Evolutionary conservation across 345 rosid genomes (phyloP).

Genomic region (Acer yangbiense): DNA sequence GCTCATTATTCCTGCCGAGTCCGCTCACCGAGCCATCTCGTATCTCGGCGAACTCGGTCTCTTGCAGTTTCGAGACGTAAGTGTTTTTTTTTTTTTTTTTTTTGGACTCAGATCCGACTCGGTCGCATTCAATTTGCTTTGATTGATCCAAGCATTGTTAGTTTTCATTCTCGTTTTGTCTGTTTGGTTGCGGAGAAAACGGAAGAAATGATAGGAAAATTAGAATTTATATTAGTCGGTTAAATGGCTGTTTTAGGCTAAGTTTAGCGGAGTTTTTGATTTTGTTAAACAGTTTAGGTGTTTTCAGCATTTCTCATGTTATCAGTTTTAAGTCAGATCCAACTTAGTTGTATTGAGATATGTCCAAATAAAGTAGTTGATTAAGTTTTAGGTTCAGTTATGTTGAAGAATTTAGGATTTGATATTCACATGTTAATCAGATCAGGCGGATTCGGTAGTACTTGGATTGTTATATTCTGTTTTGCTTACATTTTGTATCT

Average conservation of each 20-base stretch:
- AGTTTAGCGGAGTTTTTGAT: neutral
- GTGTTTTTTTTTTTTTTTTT: constrained; percentile 36
- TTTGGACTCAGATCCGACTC: constrained; percentile 45
- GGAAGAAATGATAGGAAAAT: neutral
- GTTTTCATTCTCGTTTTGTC: neutral
- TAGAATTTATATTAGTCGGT: neutral
- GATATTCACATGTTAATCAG: neutral
- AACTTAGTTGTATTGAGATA: neutral
- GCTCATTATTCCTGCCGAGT: constrained; percentile 91
- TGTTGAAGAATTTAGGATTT: constrained; percentile 17
- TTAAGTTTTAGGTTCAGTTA: constrained; percentile 1
- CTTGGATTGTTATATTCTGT: neutral
- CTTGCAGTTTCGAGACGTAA: constrained; percentile 78
- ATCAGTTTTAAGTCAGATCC: constrained; percentile 12
- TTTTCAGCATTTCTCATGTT: too few relatives aligned
- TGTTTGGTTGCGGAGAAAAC: constrained; percentile 8
- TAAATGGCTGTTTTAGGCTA: constrained; percentile 14
- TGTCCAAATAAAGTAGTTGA: neutral
- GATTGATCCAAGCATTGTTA: neutral
- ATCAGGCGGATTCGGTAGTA: neutral
- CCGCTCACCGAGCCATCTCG: constrained; percentile 82
- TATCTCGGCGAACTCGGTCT: constrained; percentile 86
- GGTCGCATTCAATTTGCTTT: neutral
- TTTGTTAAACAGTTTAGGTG: neutral
- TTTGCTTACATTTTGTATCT: neutral